These are phyloP conservation scores for Polytrichum commune DNA, from an alignment of 225 moss, liverwort and hornwort species.

Conservation along the genomic window DNA sequence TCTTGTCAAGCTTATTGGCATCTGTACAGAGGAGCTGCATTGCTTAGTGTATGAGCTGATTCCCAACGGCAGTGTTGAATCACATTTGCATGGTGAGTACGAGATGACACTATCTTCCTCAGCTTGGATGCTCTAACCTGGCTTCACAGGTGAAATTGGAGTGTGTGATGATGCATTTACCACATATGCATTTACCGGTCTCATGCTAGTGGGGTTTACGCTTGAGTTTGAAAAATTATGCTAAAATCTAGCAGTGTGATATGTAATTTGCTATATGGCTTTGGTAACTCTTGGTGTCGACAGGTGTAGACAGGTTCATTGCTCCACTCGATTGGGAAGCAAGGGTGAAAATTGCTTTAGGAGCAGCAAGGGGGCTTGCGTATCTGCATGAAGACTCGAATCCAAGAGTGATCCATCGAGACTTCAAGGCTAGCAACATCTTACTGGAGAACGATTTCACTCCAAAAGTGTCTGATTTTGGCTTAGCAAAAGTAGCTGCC, in stretches of 20 bases:
- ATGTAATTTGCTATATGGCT: background rate
- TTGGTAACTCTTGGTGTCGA: background rate
- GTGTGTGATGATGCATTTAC: no score
- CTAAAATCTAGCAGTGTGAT: background rate
- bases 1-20: conserved; percentile 76
- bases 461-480: conserved; percentile 65
- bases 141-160: no score
- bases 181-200: no score
- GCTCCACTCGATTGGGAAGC: conserved; percentile 55
- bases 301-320: conserved; percentile 39
- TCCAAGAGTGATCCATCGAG: conserved; percentile 56
- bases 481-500: conserved; percentile 53
- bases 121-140: no score
- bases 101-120: background rate
- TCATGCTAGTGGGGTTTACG: no score
- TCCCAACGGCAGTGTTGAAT: conserved; percentile 75
- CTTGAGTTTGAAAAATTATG: no score
- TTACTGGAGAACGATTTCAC: conserved; percentile 54
- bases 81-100: conserved; percentile 68
- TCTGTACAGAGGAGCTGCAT: conserved; percentile 65
- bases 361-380: conserved; percentile 57
- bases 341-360: conserved; percentile 60
- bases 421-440: conserved; percentile 59
- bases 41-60: conserved; percentile 85
- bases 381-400: conserved; percentile 64